Evolutionary conservation across 2,329 filamentous ascomycete species (phyloP).

Genomic region (Beauveria australis): DNA sequence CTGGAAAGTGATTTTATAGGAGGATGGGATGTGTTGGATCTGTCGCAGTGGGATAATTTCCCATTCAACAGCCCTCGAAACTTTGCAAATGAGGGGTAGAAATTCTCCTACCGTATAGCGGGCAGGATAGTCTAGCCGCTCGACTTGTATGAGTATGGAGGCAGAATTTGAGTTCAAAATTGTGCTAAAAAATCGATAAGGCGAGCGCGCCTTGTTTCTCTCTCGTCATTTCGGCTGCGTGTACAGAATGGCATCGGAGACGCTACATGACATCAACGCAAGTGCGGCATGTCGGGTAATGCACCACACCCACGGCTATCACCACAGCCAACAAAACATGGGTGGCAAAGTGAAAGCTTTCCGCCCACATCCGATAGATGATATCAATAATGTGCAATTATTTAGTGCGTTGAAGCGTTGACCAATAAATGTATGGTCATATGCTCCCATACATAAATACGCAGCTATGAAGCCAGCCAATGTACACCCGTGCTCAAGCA

Average conservation of each 20-base stretch:
- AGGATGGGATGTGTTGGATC: constrained; percentile 22
- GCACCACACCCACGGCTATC: background rate
- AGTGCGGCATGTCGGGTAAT: constrained; percentile 2
- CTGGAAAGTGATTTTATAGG: constrained; percentile 8
- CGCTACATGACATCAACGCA: background rate
- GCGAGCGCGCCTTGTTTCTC: too few species aligned
- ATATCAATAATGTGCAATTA: too few species aligned
- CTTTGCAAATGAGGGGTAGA: constrained; percentile 5
- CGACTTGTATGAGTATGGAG: too few species aligned
- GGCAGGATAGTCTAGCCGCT: too few species aligned
- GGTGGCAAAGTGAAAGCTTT: too few species aligned
- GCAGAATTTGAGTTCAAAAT: too few species aligned
- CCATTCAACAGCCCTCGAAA: constrained; percentile 16
- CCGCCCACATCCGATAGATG: background rate
- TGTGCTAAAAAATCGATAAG: too few species aligned
- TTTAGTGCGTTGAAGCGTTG: background rate
- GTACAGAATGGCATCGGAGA: background rate
- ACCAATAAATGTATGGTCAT: background rate
- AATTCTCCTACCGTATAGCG: background rate
- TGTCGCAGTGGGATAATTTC: constrained; percentile 26
- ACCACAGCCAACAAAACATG: background rate
- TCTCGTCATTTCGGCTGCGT: background rate
- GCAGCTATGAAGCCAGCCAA: background rate
- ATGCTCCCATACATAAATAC: constrained; percentile 1
- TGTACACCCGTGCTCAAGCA: too few species aligned